Conservation (phyloP, 2,329 filamentous ascomycete species). For the Ophiostoma ips region DNA sequence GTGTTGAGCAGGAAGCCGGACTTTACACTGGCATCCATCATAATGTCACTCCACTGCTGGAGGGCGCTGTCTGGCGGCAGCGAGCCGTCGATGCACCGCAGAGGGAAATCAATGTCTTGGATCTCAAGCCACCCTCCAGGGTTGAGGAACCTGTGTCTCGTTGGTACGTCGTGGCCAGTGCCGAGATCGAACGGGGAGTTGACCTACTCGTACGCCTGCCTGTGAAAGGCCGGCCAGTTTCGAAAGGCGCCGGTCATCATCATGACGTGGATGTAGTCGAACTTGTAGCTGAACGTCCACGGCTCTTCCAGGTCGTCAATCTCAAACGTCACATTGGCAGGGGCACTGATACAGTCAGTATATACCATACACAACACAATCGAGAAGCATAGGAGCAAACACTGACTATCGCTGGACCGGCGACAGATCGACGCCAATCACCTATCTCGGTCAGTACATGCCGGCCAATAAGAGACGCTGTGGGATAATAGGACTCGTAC, state of each 20-base stretch:
- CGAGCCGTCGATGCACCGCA: conserved; percentile 19
- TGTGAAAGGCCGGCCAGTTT: conserved; percentile 16
- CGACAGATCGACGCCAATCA: conserved; percentile 17
- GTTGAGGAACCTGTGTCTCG: conserved; percentile 15
- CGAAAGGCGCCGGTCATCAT: conserved; percentile 19
- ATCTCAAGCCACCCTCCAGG: conserved; percentile 16
- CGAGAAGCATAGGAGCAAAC: background rate
- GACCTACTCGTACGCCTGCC: conserved; percentile 15
- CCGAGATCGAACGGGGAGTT: no score
- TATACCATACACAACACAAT: no score
- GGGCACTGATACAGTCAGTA: conserved; percentile 8
- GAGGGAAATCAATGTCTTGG: conserved; percentile 20
- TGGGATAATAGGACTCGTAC: background rate
- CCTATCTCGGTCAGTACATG: background rate
- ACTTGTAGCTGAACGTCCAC: conserved; percentile 18
- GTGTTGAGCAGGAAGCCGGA: conserved; percentile 18
- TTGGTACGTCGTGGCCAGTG: no score
- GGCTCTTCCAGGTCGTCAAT: conserved; percentile 18
- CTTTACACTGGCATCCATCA: conserved; percentile 19
- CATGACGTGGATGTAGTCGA: conserved; percentile 17
- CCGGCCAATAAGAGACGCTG: background rate
- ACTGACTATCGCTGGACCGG: conserved; percentile 17
- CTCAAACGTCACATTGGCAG: conserved; percentile 17
- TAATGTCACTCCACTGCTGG: conserved; percentile 18
- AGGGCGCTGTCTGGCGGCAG: conserved; percentile 16